Base-by-base conservation (phyloP, 2,329 filamentous ascomycete species). In the Penicillium vulpinum region DNA sequence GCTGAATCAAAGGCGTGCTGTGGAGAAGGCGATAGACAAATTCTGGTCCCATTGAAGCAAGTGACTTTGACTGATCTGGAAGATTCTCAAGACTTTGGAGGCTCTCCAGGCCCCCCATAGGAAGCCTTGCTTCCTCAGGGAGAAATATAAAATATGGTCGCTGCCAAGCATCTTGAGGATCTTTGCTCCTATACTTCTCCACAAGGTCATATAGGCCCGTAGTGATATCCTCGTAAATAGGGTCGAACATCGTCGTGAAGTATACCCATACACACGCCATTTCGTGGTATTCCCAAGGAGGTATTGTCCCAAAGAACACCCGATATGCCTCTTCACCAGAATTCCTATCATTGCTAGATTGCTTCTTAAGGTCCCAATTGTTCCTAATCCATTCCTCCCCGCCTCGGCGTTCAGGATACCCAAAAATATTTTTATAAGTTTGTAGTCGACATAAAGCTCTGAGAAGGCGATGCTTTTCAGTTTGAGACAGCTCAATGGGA, bases 281-380 rank as follows among this genome's bases (percentile, higher is more conserved):
- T 28, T 68, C 64, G 3, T 62, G 56, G n/a, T 52, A 45, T 46
- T 67, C 65, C 66, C 65, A 68, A 11, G 61, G 59, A 2, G 63
- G 51, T 47, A 68, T 59, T 1, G 58, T 51, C 3, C 59, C 58
- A 22, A 62, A 66, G 28, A 67, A 62, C 10, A 66, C 1, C 0
- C 58, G 48, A 54, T 55, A 68, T 15, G 46, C 50, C 9, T 63
- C 56, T 33, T 22, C 16, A 1, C 18, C 16, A 3, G n/a, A 6
- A n/a, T 16, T 9, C 2, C 9, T 2, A 38, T 18, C 9, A 21
- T 7, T 7, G 36, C 16, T 18, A 38, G n/a, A 9, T 18, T 7
- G n/a, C n/a, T 38, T 21, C 9, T 21, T 18, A 2, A 9, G 2
- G 4, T 21, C 16, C 36, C 36, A 38, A 1, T 38, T 6, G 16